Base-by-base conservation (phyloP, 768 basidiomycete species). In the Leccinum longicurvipes region DNA sequence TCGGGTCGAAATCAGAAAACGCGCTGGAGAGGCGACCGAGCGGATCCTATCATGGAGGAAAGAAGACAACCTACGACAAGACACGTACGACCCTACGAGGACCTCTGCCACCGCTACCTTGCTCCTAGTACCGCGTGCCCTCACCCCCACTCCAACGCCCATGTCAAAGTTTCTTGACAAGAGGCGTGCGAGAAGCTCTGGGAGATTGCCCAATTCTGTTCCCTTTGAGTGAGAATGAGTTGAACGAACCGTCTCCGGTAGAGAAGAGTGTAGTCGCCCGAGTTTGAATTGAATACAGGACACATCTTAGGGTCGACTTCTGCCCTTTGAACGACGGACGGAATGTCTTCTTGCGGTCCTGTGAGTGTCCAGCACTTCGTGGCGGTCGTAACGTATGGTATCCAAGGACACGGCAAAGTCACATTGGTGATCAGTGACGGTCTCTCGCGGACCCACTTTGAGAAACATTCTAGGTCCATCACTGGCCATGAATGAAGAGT, bases 341-440 rank as follows among this genome's bases (percentile, higher is more conserved):
- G 52, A 2, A n/a, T 15, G 10, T 57, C 54, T n/a, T 50, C 50
- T 6, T 7, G 21, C 27, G 0, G 15, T 17, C 25, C 8, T 5
- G 11, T 31, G 54, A 11, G 34, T 44, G 24, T 8, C 41, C 15
- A 12, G 21, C 7, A 9, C 15, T 24, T 39, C 50, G 9, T 21
- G 41, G 44, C 24, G 53, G 41, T 24, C 57, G 56, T 49, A 69
- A 57, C 42, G 51, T 56, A 55, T 65, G 44, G 54, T 59, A 24
- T 62, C 61, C 55, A 77, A 64, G 31, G 68, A 74, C 23, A 80
- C 63, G 31, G 79, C 51, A 47, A 77, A 76, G 5, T 73, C 71
- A 11, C 11, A 12, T 1, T 31, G 9, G 59, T 68, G 1, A 73
- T 70, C 6, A 49, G 36, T 8, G 5, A 8, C 34, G 59, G 21